Conservation (phyloP, 768 basidiomycete species). For the Sarcodon sp. region DNA sequence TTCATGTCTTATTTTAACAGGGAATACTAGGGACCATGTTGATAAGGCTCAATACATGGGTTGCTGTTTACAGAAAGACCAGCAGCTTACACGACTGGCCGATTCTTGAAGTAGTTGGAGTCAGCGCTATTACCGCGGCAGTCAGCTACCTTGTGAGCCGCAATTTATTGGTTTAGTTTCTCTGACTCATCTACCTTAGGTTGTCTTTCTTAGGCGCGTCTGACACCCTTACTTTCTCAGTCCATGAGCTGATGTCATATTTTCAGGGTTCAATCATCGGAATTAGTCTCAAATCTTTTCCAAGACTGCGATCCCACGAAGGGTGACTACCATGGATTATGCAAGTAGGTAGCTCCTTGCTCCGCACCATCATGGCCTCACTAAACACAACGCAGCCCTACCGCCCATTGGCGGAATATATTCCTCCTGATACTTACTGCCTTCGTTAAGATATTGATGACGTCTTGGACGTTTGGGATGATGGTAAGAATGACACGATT, state of each 20-base stretch:
- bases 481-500: slow-evolving; percentile 29
- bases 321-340: slow-evolving; percentile 62
- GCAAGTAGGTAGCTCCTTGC: slow-evolving; percentile 42
- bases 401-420: slow-evolving; percentile 53
- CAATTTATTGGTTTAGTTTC: background rate
- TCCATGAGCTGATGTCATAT: background rate
- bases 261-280: slow-evolving; percentile 56
- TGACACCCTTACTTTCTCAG: background rate
- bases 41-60: slow-evolving; percentile 52
- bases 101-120: slow-evolving; percentile 48
- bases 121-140: slow-evolving; percentile 55
- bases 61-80: slow-evolving; percentile 47
- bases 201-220: slow-evolving; percentile 50
- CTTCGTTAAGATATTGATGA: slow-evolving; percentile 43
- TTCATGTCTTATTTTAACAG: slow-evolving; percentile 17
- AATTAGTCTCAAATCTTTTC: slow-evolving; percentile 74
- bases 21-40: slow-evolving; percentile 53
- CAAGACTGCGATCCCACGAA: slow-evolving; percentile 66
- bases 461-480: slow-evolving; percentile 74
- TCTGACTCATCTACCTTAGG: slow-evolving; percentile 19
- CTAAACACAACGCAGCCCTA: slow-evolving; percentile 28
- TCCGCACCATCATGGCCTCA: background rate
- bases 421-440: slow-evolving; percentile 56
- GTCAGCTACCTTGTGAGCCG: slow-evolving; percentile 49
- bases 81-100: slow-evolving; percentile 48